Percentiles rank a stretch among this genome's conserved stretches.
Conservation (phyloP, 257 asterid species). For the Solanum microdontum region DNA sequence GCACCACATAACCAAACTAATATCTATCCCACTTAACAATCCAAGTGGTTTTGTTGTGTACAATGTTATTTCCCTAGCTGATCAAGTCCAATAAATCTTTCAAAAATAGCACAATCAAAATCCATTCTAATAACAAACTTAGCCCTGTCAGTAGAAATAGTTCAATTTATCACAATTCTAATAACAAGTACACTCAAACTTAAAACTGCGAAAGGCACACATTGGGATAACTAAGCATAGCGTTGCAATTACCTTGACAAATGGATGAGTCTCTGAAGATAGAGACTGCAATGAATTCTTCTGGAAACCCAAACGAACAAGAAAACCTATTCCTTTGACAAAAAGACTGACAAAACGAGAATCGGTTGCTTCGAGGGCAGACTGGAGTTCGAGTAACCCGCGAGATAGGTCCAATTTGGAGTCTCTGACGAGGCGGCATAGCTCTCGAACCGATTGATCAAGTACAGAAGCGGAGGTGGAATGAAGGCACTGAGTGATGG, state of each 20-base stretch:
- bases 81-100: not conserved
- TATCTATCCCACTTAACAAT: not conserved
- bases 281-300: constrained; percentile 34
- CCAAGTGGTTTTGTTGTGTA: not conserved
- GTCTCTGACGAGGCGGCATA: constrained; percentile 82
- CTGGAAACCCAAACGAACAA: constrained; percentile 51
- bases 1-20: not conserved
- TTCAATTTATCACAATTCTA: not conserved
- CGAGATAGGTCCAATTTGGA: constrained; percentile 47
- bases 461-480: constrained; percentile 62
- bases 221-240: not conserved
- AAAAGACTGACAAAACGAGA: constrained; percentile 33
- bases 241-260: constrained; percentile 43
- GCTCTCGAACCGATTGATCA: constrained; percentile 72
- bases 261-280: constrained; percentile 63
- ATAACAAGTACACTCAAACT: not conserved
- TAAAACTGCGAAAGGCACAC: not conserved
- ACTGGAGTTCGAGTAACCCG: constrained; percentile 74
- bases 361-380: constrained; percentile 68
- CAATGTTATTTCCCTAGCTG: not conserved
- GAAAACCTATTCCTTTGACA: constrained; percentile 63
- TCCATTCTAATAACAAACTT: not conserved
- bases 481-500: constrained; percentile 61
- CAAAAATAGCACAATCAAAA: not conserved
- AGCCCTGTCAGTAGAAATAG: not conserved